These are phyloP conservation scores for Gynandropsis gynandra DNA, from an alignment of 345 rosid species.

Conservation along the genomic window DNA sequence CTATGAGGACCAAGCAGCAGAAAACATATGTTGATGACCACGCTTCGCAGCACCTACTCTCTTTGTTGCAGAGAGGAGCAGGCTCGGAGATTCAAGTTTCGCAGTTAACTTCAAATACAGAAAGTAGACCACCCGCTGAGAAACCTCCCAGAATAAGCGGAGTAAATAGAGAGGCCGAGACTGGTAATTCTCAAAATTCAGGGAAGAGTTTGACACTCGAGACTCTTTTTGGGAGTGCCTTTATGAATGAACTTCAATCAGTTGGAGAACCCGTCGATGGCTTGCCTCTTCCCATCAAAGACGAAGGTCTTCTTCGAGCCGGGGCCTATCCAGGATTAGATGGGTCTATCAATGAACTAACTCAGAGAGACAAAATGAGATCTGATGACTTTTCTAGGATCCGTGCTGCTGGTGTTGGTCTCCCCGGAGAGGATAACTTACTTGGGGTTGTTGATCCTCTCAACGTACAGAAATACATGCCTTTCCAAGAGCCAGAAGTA, in stretches of 20 bases:
- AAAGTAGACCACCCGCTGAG: slow-evolving; percentile 22
- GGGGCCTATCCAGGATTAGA: slow-evolving; percentile 28
- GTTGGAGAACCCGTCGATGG: slow-evolving; percentile 52
- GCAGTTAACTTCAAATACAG: slow-evolving; percentile 26
- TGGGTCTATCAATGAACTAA: slow-evolving; percentile 25
- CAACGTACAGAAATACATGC: slow-evolving; percentile 23
- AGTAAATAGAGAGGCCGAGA: slow-evolving; percentile 34
- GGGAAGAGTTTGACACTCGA: slow-evolving; percentile 55
- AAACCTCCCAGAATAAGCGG: not conserved
- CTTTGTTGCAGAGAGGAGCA: slow-evolving; percentile 58
- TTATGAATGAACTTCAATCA: slow-evolving; percentile 91
- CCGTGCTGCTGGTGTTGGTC: slow-evolving; percentile 35
- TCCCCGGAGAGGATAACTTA: slow-evolving; percentile 35
- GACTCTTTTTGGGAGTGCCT: slow-evolving; percentile 88
- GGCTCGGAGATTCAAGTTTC: slow-evolving; percentile 28
- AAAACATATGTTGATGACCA: slow-evolving; percentile 42
- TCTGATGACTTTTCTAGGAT: slow-evolving; percentile 30
- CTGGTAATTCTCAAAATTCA: slow-evolving; percentile 33
- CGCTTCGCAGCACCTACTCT: slow-evolving; percentile 88
- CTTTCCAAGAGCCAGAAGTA: slow-evolving; percentile 36
- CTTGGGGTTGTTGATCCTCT: slow-evolving; percentile 34
- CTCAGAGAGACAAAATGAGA: slow-evolving; percentile 37
- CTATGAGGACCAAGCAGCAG: slow-evolving; percentile 35
- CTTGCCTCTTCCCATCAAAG: slow-evolving; percentile 20
- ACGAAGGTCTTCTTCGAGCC: slow-evolving; percentile 30